Evolutionary conservation across 1,284 basidiomycete genomes (phyloP), one percentile per base, ranked within the genome.

Genomic region (Cutaneotrichosporon cutaneum): DNA sequence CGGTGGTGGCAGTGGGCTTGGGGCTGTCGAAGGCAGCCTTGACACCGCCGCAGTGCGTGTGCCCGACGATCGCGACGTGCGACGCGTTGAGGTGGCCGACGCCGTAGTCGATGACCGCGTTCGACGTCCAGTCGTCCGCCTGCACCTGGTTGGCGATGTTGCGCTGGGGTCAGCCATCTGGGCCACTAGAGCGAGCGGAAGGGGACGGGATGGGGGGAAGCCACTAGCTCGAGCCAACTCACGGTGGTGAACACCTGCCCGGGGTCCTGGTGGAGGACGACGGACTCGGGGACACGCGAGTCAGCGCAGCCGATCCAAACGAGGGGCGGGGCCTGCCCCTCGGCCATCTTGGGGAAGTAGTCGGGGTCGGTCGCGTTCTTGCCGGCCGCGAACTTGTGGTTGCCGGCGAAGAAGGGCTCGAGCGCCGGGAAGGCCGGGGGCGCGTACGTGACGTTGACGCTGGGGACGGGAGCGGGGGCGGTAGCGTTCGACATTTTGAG

Each of bases 51-150:
- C 91, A 94, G 66, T 85, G 81, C 8, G 87, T 88, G 77, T 93
- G 92, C 44, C 91, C 92, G 24, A 88, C 89, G 65, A 94, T 81
- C 61, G 91, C 82, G 65, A 94, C 89, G 81, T 97, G 90, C 77
- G 90, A 84, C 47, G 94, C 88, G 60, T 89, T 88, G 61, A 96
- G 82, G 68, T 85, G 82, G 67, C 85, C 84, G 44, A 97, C 83
- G 9, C 90, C 94, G 77, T 90, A 97, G 9, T 86, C 83, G 64
- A 98, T 83, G 2, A 92, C 90, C 1, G 92, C 85, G 54, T 87
- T 82, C 1, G 87, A 87, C 67, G 86, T 92, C 70, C 87, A 85
- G 77, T 98, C 94, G 64, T 88, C 80, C 1, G 83, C 81, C 68
- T 88, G 88, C 80, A 94, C 87, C 82, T 94, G 67, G 60, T 65